Conservation (phyloP, 140 eudicot species). For the Bidens hawaiensis region DNA sequence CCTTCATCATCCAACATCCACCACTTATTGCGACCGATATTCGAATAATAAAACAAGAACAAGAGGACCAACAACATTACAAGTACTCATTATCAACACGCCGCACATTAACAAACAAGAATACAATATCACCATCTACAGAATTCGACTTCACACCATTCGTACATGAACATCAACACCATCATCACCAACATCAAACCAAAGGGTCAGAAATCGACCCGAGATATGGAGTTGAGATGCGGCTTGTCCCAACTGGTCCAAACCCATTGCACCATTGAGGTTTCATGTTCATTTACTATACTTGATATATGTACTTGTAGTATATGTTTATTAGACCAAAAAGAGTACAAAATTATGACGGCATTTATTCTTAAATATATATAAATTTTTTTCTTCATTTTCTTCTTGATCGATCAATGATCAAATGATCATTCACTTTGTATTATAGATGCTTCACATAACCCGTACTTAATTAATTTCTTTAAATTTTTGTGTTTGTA, state of each 20-base stretch:
- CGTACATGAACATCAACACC: constrained; percentile 27
- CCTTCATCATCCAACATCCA: constrained; percentile 10
- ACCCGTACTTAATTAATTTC: background rate
- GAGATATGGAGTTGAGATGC: constrained; percentile 50
- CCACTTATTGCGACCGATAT: background rate
- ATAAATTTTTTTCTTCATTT: constrained; percentile 11
- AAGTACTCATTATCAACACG: background rate
- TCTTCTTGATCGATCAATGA: constrained; percentile 8
- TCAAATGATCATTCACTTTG: constrained; percentile 14
- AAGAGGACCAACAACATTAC: constrained; percentile 3
- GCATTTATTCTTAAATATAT: constrained; percentile 29
- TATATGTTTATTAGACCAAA: constrained; percentile 19
- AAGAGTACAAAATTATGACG: constrained; percentile 29
- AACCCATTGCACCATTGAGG: constrained; percentile 82
- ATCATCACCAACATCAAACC: constrained; percentile 8
- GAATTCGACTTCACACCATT: constrained; percentile 57
- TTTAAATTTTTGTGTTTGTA: background rate
- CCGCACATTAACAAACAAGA: constrained; percentile 15
- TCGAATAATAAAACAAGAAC: constrained; percentile 4
- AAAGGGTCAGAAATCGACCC: constrained; percentile 40
- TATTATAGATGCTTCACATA: constrained; percentile 6
- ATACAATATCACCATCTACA: constrained; percentile 7
- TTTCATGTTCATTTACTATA: constrained; percentile 21
- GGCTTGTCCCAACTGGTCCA: constrained; percentile 70
- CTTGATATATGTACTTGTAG: constrained; percentile 26